A percentile compares a stretch with the other conserved stretches of the same genome.
phyloP scores from a whole-genome alignment of 1,139 yeast genomes.

The Entelexis sorbosivorans region DNA sequence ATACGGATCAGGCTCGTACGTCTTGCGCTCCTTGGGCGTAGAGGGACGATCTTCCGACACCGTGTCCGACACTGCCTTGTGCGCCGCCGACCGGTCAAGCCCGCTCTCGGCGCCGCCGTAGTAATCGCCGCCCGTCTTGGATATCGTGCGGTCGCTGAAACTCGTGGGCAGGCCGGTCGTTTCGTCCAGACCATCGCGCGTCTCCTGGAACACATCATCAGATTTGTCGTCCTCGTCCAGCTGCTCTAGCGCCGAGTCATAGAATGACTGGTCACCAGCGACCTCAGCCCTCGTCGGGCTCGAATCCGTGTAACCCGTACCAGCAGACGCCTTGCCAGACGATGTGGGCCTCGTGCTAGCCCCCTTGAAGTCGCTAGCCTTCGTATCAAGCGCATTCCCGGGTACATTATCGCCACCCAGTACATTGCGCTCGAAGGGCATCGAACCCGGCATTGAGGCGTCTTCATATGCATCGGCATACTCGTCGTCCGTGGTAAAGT shows the following conservation, averaged over 20 bases:
- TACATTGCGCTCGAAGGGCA: constrained; percentile 14
- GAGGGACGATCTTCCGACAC: neutral
- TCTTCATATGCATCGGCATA: constrained; percentile 5
- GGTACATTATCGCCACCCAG: neutral
- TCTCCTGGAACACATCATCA: neutral
- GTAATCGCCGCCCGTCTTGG: neutral
- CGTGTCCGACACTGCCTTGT: neutral
- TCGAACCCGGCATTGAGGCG: constrained; percentile 13
- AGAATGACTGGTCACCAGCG: constrained; percentile 1
- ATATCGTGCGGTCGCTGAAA: constrained; percentile 6
- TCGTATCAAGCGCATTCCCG: constrained; percentile 2
- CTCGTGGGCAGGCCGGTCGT: constrained; percentile 4
- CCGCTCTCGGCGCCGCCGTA: neutral
- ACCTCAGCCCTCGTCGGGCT: neutral
- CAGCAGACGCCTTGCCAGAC: neutral
- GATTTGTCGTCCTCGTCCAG: neutral
- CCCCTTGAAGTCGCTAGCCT: neutral
- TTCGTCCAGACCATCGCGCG: neutral
- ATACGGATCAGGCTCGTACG: neutral
- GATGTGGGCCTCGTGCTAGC: neutral
- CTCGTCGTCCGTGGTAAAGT: neutral
- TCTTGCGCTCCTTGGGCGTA: neutral
- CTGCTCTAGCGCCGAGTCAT: constrained; percentile 5
- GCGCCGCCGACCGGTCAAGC: constrained; percentile 5
- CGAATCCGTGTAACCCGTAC: neutral